These are phyloP conservation scores for Linanthus parryae DNA, from an alignment of 148 eudicot species.

Conservation along the genomic window DNA sequence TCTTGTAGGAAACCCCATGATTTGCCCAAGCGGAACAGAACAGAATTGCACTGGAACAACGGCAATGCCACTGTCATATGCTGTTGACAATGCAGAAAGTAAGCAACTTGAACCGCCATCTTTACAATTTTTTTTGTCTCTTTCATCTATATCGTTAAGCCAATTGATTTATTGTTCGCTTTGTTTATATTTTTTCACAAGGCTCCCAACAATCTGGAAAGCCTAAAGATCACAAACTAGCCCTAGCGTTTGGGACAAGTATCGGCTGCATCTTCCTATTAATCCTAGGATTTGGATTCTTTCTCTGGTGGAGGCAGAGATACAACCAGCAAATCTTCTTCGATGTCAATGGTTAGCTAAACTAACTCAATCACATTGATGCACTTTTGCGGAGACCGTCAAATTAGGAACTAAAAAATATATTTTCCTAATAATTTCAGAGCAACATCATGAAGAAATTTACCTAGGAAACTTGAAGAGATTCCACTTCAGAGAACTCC, in stretches of 20 bases:
- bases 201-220: constrained; percentile 43
- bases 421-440: constrained; percentile 19
- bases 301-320: constrained; percentile 64
- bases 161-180: background rate
- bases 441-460: constrained; percentile 60
- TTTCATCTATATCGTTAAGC: background rate
- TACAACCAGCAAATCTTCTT: constrained; percentile 59
- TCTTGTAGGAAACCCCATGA: constrained; percentile 72
- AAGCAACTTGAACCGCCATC: constrained; percentile 15
- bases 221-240: constrained; percentile 54
- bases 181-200: constrained; percentile 6
- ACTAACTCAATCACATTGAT: too few relatives aligned
- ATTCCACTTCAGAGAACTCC: constrained; percentile 77
- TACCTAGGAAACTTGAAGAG: constrained; percentile 87
- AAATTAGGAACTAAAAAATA: too few relatives aligned
- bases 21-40: constrained; percentile 72
- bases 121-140: background rate
- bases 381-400: too few relatives aligned
- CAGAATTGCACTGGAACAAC: constrained; percentile 70
- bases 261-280: constrained; percentile 67
- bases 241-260: constrained; percentile 73
- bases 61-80: constrained; percentile 62
- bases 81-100: constrained; percentile 52
- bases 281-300: constrained; percentile 50
- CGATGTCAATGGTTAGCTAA: constrained; percentile 65